Conservation (phyloP, 345 rosid species). For the Theobroma cacao region DNA sequence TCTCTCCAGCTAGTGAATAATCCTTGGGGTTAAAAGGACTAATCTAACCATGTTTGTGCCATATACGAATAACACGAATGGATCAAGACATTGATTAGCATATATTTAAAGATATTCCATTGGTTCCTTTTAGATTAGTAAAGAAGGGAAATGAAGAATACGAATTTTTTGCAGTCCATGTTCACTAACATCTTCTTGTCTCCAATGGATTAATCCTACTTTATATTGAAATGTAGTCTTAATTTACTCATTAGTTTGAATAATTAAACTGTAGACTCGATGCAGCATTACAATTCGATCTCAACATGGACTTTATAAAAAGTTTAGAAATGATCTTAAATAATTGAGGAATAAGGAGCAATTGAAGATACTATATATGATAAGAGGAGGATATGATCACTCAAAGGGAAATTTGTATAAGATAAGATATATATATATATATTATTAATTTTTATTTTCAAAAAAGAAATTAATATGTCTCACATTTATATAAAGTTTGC, state of each 20-base stretch:
- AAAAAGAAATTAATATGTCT: too few species aligned
- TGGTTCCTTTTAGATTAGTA: not conserved
- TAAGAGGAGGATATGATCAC: not conserved
- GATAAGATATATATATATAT: too few species aligned
- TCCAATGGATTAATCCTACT: not conserved
- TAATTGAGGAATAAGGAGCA: not conserved
- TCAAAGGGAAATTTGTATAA: not conserved
- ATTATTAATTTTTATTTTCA: too few species aligned
- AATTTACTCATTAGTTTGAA: too few species aligned
- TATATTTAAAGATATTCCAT: constrained; percentile 23
- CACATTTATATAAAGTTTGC: too few species aligned
- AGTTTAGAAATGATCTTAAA: not conserved
- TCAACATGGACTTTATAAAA: too few species aligned
- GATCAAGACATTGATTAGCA: constrained; percentile 19
- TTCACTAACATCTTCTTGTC: too few species aligned
- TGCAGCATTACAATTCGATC: too few species aligned
- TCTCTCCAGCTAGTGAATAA: constrained; percentile 8
- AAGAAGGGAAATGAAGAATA: not conserved
- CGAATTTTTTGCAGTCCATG: not conserved
- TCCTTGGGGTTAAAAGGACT: constrained; percentile 21
- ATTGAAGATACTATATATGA: too few species aligned
- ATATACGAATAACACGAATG: constrained; percentile 4
- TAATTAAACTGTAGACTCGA: too few species aligned
- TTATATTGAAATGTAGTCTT: too few species aligned
- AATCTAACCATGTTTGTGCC: not conserved